Conservation (phyloP, 2,329 filamentous ascomycete species). For the Gyromitra esculenta region DNA sequence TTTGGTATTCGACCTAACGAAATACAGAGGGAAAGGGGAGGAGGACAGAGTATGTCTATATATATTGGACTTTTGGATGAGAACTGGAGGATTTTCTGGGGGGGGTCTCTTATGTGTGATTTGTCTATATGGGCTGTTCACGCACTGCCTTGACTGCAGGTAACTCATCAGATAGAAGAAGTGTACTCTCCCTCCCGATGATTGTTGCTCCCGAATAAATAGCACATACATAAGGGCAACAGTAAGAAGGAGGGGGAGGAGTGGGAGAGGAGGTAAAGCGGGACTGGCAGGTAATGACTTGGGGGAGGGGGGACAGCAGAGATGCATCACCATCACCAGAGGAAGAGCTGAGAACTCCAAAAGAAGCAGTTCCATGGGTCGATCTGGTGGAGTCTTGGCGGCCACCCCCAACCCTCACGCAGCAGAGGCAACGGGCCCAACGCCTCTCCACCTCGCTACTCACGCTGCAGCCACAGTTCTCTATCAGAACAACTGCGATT, state of each 20-base stretch:
- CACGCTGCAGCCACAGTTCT: constrained; percentile 50
- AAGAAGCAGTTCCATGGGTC: constrained; percentile 45
- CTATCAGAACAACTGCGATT: constrained; percentile 51
- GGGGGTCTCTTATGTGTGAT: constrained; percentile 37
- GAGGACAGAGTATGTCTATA: constrained; percentile 44
- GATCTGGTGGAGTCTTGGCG: constrained; percentile 49
- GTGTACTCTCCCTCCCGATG: constrained; percentile 46
- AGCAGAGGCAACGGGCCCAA: constrained; percentile 47
- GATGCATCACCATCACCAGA: constrained; percentile 34
- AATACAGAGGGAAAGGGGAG: constrained; percentile 6
- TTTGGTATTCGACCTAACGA: constrained; percentile 32
- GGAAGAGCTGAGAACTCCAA: constrained; percentile 38
- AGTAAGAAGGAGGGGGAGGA: constrained; percentile 35
- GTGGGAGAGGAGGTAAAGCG: constrained; percentile 20
- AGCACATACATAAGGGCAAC: constrained; percentile 48
- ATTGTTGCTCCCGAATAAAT: constrained; percentile 50
- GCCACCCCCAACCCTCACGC: constrained; percentile 48
- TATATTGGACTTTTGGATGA: constrained; percentile 37
- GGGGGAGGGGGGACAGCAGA: constrained; percentile 32
- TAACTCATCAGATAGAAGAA: constrained; percentile 51
- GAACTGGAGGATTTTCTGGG: constrained; percentile 15
- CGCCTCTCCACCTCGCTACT: constrained; percentile 52
- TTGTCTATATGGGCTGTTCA: constrained; percentile 45
- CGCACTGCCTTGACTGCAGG: constrained; percentile 32
- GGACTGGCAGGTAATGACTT: constrained; percentile 33